A percentile compares a stretch with the other conserved stretches of the same genome.
phyloP scores from a whole-genome alignment of 371 early-diverging fungal species.

The Syncephalastrum monosporum region DNA sequence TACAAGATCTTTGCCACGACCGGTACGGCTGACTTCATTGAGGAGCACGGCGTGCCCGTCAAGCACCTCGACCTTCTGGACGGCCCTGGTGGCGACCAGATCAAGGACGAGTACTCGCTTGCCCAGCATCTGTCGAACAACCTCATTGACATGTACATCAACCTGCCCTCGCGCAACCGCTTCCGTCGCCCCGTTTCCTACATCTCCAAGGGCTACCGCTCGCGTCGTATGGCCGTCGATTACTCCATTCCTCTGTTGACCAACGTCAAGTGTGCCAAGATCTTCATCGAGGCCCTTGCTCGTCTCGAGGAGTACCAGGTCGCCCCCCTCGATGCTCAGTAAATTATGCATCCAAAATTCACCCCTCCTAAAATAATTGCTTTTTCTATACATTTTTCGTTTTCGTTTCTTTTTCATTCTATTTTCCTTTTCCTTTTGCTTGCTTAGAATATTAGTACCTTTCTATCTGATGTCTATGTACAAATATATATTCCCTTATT shows the following conservation, averaged over 20 bases:
- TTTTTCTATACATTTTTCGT: too few relatives aligned
- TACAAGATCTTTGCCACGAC: conserved; percentile 73
- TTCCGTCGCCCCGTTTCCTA: conserved; percentile 86
- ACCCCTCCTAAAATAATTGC: too few relatives aligned
- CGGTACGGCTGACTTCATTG: conserved; percentile 93
- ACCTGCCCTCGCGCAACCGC: conserved; percentile 89
- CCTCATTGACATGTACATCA: conserved; percentile 93
- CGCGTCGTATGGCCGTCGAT: conserved; percentile 87
- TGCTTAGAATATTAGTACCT: too few relatives aligned
- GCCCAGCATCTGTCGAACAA: conserved; percentile 72
- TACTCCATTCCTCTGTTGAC: conserved; percentile 87
- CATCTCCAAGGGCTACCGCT: conserved; percentile 67
- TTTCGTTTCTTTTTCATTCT: too few relatives aligned
- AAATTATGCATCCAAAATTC: too few relatives aligned
- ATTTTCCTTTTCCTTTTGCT: too few relatives aligned
- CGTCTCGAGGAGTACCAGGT: conserved; percentile 23
- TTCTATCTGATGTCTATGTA: too few relatives aligned
- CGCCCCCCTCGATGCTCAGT: conserved; percentile 4
- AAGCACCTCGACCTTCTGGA: conserved; percentile 81
- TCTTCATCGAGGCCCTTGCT: conserved; percentile 78
- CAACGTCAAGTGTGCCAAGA: conserved; percentile 75
- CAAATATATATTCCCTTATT: too few relatives aligned
- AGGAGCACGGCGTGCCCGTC: conserved; percentile 86
- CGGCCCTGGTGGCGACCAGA: conserved; percentile 42
- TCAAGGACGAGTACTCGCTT: conserved; percentile 58